phyloP scores from a whole-genome alignment of 331 rosid species.

The Telfairia occidentalis region DNA sequence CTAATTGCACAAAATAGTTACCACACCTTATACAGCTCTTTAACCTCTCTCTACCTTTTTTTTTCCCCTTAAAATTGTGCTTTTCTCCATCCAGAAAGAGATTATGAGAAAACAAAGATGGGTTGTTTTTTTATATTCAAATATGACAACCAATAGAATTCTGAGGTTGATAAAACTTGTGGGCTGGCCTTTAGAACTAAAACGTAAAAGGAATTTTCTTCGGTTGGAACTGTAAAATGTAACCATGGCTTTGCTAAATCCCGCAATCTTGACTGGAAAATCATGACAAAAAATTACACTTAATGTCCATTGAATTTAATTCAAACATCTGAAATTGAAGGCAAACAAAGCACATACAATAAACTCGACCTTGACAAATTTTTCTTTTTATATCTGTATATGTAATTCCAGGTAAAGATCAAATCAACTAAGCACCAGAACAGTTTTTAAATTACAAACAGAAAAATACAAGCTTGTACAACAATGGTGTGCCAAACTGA shows the following conservation, averaged over 20 bases:
- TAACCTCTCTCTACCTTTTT: no score
- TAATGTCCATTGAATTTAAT: not conserved
- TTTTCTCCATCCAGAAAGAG: no score
- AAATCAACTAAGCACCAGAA: slow-evolving; percentile 6
- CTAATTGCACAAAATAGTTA: no score
- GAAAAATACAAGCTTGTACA: slow-evolving; percentile 15
- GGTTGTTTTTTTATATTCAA: no score
- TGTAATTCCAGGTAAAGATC: slow-evolving; percentile 8
- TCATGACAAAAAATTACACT: slow-evolving; percentile 7
- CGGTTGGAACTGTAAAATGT: not conserved
- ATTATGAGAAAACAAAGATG: no score
- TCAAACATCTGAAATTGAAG: slow-evolving; percentile 1
- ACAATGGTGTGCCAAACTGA: slow-evolving; percentile 11
- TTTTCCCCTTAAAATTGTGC: no score
- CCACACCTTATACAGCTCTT: no score
- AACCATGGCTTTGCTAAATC: slow-evolving; percentile 1
- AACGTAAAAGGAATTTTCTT: not conserved
- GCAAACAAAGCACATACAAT: slow-evolving; percentile 9
- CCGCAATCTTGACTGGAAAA: not conserved
- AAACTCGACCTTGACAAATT: not conserved
- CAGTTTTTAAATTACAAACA: slow-evolving; percentile 13
- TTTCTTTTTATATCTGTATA: not conserved
- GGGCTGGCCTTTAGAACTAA: not conserved
- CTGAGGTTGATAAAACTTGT: no score
- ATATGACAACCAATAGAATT: no score